Evolutionary conservation across 768 basidiomycete genomes (phyloP), one percentile per base, ranked within the genome.

Genomic region (Chiua virens): DNA sequence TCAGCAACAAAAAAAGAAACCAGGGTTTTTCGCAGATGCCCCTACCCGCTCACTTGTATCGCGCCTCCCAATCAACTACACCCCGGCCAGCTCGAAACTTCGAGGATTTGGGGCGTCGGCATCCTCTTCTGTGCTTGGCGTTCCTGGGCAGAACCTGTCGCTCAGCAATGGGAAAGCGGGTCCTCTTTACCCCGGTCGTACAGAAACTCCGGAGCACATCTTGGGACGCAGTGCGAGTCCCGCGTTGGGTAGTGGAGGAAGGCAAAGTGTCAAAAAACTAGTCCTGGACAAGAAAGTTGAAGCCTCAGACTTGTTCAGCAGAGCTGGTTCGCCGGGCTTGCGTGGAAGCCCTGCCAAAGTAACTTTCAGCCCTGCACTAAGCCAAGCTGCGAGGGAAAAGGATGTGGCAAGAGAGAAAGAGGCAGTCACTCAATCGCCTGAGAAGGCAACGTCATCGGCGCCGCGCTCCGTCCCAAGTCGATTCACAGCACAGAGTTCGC

Each of bases 251-350:
- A 86, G 80, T 59, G 88, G 82, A 38, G 76, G 71, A 52, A 76
- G 86, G 48, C 82, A 87, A 51, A 96, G 92, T 64, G 91, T 96
- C 51, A 98, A 98, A 76, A 96, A 96, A 65, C 79, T 98, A 51
- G 85, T 93, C 34, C 66, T 97, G 54, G 89, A 93, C 63, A 93
- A 89, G 71, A 92, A 86, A 64, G 75, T 90, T 15, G 87, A 89
- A 45, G 79, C 89, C 23, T 72, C 80, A 22, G 87, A 92, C 54
- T 61, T 92, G 45, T 86, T 91, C 61, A 77, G 80, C 35, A 73
- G 75, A 46, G 66, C 71, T 18, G 73, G 75, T 20, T 71, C 65
- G 14, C 71, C 79, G 36, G 53, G 59, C 17, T 38, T 63, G 58
- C 61, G 61, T 15, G 55, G 58, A 21, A 62, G 63, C 47, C 58